Conservation (phyloP, 192 early-diverging fungal genomes). For the Coemansia sp. region DNA sequence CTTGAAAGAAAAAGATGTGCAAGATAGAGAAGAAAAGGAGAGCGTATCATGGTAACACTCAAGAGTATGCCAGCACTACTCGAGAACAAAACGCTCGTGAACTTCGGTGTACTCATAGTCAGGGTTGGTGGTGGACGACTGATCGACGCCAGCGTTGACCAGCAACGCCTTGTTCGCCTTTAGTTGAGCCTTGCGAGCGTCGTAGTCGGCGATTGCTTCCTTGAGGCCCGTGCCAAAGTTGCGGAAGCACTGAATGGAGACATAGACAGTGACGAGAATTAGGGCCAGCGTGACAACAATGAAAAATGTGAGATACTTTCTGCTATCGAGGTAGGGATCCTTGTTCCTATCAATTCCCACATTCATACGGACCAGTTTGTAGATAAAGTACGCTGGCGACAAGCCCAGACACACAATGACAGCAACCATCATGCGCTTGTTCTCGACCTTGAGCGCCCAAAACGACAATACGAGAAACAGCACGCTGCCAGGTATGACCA, state of each 20-base stretch:
- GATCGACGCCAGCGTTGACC: conserved; percentile 1
- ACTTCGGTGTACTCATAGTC: conserved; percentile 57
- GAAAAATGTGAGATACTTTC: conserved; percentile 59
- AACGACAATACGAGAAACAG: conserved; percentile 56
- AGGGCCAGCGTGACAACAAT: conserved; percentile 56
- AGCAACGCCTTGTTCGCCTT: conserved; percentile 52
- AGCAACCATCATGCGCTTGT: conserved; percentile 48
- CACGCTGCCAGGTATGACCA: conserved; percentile 59
- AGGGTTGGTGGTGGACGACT: conserved; percentile 4
- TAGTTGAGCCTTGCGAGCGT: conserved; percentile 65
- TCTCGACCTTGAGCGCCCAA: conserved; percentile 58
- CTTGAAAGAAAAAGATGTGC: neutral
- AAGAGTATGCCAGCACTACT: conserved; percentile 19
- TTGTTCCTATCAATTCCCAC: conserved; percentile 48
- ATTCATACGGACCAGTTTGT: conserved; percentile 60
- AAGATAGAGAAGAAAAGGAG: neutral
- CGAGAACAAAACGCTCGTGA: conserved; percentile 50
- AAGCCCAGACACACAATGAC: conserved; percentile 53
- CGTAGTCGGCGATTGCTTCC: conserved; percentile 56
- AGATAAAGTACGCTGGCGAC: conserved; percentile 59
- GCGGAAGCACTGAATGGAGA: conserved; percentile 54
- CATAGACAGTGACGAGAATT: conserved; percentile 55
- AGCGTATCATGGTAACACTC: neutral
- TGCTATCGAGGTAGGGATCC: conserved; percentile 56
- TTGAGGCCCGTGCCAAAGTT: conserved; percentile 58